phyloP scores from a whole-genome alignment of 1,139 yeast genomes.

The Kodamaea alishanica region DNA sequence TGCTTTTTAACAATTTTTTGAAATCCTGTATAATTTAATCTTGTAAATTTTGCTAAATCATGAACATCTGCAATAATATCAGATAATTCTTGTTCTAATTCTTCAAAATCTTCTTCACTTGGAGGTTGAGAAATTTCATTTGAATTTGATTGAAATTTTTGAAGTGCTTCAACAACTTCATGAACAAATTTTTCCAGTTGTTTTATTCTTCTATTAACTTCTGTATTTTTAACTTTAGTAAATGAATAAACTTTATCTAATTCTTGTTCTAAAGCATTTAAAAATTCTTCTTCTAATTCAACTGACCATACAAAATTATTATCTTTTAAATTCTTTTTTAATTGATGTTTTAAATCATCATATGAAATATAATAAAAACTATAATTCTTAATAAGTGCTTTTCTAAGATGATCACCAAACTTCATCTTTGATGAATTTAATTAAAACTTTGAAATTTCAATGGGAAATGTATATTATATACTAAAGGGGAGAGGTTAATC shows the following conservation, averaged over 20 bases:
- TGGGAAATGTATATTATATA: not conserved
- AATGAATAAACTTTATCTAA: constrained; percentile 88
- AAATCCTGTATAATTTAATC: constrained; percentile 93
- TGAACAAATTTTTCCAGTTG: constrained; percentile 70
- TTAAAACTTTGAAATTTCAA: not conserved
- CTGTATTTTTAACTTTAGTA: constrained; percentile 82
- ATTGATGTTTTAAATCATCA: constrained; percentile 80
- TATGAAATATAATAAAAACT: constrained; percentile 86
- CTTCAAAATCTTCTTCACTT: constrained; percentile 82
- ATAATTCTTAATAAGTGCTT: constrained; percentile 76
- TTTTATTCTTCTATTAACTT: constrained; percentile 75
- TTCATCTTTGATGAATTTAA: constrained; percentile 40
- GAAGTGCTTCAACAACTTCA: constrained; percentile 51
- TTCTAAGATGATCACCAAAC: constrained; percentile 74
- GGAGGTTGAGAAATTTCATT: constrained; percentile 30
- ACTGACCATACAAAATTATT: constrained; percentile 65
- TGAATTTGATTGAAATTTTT: constrained; percentile 16
- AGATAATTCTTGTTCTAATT: constrained; percentile 83
- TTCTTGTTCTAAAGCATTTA: constrained; percentile 70
- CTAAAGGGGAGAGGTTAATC: not conserved
- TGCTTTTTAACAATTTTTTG: constrained; percentile 94
- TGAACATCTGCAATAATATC: constrained; percentile 97
- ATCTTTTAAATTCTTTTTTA: constrained; percentile 61
- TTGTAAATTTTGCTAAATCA: constrained; percentile 88
- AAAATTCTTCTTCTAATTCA: constrained; percentile 74